Conservation (phyloP, 2,329 filamentous ascomycete genomes). For the Pseudocercospora cruenta region DNA sequence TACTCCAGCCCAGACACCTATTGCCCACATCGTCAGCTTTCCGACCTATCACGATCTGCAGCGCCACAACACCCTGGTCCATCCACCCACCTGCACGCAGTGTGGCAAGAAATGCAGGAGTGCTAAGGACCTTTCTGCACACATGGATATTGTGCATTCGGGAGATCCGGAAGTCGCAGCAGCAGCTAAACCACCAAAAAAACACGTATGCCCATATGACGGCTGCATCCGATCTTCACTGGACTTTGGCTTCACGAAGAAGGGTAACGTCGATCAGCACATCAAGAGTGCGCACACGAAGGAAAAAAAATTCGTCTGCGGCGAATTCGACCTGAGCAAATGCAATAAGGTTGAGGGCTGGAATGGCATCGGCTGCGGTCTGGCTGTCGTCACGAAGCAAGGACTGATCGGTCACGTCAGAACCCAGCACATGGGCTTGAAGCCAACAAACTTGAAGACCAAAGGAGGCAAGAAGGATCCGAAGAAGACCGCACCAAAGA, state of each 20-base stretch:
- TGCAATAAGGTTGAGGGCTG: constrained; percentile 63
- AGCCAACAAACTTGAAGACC: constrained; percentile 11
- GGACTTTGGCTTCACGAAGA: constrained; percentile 78
- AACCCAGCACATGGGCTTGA: constrained; percentile 74
- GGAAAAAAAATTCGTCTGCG: constrained; percentile 75
- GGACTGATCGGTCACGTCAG: constrained; percentile 83
- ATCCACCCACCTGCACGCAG: constrained; percentile 72
- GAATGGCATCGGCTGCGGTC: constrained; percentile 70
- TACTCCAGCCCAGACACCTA: constrained; percentile 34
- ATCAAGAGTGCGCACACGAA: constrained; percentile 77
- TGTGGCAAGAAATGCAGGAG: constrained; percentile 72
- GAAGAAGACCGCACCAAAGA: constrained; percentile 5
- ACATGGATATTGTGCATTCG: constrained; percentile 74
- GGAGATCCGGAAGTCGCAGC: neutral
- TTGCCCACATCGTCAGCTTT: constrained; percentile 53
- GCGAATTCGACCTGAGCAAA: constrained; percentile 65
- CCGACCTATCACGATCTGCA: constrained; percentile 72
- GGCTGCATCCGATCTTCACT: constrained; percentile 67
- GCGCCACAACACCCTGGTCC: constrained; percentile 71
- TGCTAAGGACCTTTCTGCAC: constrained; percentile 70
- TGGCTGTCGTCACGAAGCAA: constrained; percentile 74
- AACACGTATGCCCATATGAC: constrained; percentile 29
- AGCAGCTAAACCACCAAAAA: constrained; percentile 18
- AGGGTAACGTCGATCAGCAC: constrained; percentile 81
- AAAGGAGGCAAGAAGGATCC: constrained; percentile 7